Conservation (phyloP, 129 eudicot genomes). For the Flaveria ramosissima region DNA sequence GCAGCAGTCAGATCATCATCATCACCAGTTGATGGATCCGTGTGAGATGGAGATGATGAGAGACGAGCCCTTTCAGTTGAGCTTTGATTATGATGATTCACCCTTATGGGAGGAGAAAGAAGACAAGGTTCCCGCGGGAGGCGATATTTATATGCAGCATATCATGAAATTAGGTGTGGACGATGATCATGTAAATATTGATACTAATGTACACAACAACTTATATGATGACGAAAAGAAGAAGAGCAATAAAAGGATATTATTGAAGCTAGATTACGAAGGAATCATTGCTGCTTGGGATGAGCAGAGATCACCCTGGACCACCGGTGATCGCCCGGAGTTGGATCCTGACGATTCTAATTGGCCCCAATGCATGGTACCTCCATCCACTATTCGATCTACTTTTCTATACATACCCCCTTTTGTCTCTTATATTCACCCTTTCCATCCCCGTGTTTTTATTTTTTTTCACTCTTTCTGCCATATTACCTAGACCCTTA, state of each 20-base stretch:
- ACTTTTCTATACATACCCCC: too few relatives aligned
- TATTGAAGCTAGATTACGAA: conserved; percentile 69
- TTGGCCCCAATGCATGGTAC: conserved; percentile 77
- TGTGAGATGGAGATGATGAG: conserved; percentile 43
- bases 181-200: background rate
- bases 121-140: conserved; percentile 16
- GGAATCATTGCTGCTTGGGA: conserved; percentile 84
- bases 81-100: conserved; percentile 63
- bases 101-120: conserved; percentile 57
- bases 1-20: too few relatives aligned
- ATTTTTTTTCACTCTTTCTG: too few relatives aligned
- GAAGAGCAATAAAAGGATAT: conserved; percentile 32
- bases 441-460: too few relatives aligned
- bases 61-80: conserved; percentile 55
- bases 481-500: too few relatives aligned
- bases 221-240: conserved; percentile 15
- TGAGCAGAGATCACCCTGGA: conserved; percentile 80
- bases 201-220: background rate
- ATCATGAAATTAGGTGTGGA: background rate
- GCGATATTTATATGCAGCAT: conserved; percentile 9
- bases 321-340: conserved; percentile 72
- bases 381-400: background rate
- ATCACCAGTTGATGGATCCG: background rate
- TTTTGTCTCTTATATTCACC: too few relatives aligned
- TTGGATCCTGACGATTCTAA: conserved; percentile 50